These are phyloP conservation scores for Nadsonia starkeyi-henricii DNA, from an alignment of 1,139 yeast species.

Conservation along the genomic window DNA sequence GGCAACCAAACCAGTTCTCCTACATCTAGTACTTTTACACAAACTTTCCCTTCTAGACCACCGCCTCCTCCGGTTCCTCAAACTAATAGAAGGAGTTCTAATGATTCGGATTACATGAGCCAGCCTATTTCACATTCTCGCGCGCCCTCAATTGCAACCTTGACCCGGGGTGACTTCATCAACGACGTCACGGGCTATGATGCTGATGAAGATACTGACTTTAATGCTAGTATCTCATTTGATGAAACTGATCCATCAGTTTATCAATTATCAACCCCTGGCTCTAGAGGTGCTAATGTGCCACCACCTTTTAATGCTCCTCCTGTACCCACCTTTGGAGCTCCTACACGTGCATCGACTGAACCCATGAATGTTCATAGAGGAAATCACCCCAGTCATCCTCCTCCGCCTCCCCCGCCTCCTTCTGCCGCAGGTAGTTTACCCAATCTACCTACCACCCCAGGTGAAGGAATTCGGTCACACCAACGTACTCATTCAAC, in stretches of 20 bases:
- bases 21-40: neutral
- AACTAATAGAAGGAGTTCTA: conserved; percentile 1
- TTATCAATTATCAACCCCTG: neutral
- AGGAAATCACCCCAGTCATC: conserved; percentile 2
- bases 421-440: conserved; percentile 13
- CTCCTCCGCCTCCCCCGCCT: conserved; percentile 8
- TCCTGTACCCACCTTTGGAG: neutral
- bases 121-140: neutral
- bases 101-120: neutral
- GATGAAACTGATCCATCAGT: conserved; percentile 8
- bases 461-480: no score
- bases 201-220: conserved; percentile 36
- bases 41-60: conserved; percentile 6
- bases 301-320: neutral
- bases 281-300: neutral
- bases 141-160: conserved; percentile 6
- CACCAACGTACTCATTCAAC: no score
- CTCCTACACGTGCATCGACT: neutral
- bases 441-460: conserved; percentile 8
- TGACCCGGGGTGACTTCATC: conserved; percentile 8
- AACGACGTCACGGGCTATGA: conserved; percentile 35
- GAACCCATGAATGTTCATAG: conserved; percentile 1
- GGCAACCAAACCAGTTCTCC: neutral
- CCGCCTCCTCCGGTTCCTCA: conserved; percentile 11
- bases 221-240: conserved; percentile 11